These are phyloP conservation scores for Candida wancherniae DNA, from an alignment of 805 yeast species.

Conservation along the genomic window DNA sequence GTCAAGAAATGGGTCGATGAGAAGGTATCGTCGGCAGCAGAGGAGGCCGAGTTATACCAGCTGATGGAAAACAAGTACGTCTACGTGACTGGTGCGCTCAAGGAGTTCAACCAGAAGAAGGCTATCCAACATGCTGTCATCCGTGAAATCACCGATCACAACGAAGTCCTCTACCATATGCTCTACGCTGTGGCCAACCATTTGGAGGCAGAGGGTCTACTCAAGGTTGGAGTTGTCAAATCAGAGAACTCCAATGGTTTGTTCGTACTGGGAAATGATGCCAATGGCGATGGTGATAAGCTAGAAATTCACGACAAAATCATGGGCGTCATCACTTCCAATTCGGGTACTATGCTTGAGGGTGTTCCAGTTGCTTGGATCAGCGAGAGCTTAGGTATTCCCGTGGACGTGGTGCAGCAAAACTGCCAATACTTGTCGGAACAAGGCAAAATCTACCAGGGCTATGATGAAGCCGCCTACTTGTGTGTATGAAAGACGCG, in stretches of 20 bases:
- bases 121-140: constrained; percentile 61
- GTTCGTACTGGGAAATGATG: constrained; percentile 25
- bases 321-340: constrained; percentile 43
- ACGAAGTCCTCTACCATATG: constrained; percentile 64
- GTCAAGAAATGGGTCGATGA: constrained; percentile 56
- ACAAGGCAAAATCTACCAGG: constrained; percentile 63
- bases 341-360: constrained; percentile 58
- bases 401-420: constrained; percentile 45
- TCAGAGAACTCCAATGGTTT: constrained; percentile 21
- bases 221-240: constrained; percentile 14
- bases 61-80: constrained; percentile 53
- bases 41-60: constrained; percentile 28
- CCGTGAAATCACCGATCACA: constrained; percentile 54
- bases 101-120: constrained; percentile 59
- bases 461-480: constrained; percentile 61
- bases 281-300: constrained; percentile 19
- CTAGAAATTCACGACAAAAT: constrained; percentile 38
- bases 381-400: constrained; percentile 49
- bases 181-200: constrained; percentile 58
- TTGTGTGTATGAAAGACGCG: constrained; percentile 22
- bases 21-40: constrained; percentile 25
- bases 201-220: constrained; percentile 50
- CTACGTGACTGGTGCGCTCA: constrained; percentile 43
- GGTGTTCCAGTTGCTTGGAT: constrained; percentile 70
- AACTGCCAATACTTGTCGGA: constrained; percentile 55